Base-by-base conservation (phyloP, 2,329 filamentous ascomycete genomes). In the Fusarium odoratissimum region DNA sequence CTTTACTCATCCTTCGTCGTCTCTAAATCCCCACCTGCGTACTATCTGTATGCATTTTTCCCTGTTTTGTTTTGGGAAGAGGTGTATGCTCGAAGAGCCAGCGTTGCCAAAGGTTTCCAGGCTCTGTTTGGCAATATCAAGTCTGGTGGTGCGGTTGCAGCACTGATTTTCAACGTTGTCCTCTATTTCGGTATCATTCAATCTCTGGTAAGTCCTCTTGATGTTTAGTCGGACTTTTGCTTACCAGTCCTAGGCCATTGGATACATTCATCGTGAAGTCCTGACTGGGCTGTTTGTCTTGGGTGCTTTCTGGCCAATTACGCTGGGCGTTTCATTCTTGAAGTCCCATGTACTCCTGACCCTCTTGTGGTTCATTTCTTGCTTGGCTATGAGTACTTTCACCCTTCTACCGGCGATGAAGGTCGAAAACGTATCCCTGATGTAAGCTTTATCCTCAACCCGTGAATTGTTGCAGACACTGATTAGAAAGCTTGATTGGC, bases 21-120 rank as follows among this genome's bases (percentile, higher is more conserved):
- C 64, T 95, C 97, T 49, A 89, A 90, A 48, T 97, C 95, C 4
- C 92, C 95, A 0, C 80, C 86, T 64, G 92, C 93, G 5, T 99
- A 99, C 81, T 99, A 98, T 78, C 89, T 90, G 4, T 99, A 99
- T 80, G 93, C 92, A 1, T 89, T 97, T 76, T 99, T 99, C 81
- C 96, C 96, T 0, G 91, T 97, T 5, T 89, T 94, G 64, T 98
- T 99, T 84, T 99, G 96, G 96, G 95, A 98, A 81, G 95, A 98
- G 78, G 93, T 98, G 0, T 95, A 92, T 81, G 93, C 93, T 6
- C 90, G 93, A 33, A 89, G 95, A 62, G 86, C 87, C 49, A 93
- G 93, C 45, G 81, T 98, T 17, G 78, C 83, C 10, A 87, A 91
- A 69, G 95, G 95, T 6, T 86, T 88, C 57, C 87, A 87, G 71